Conservation (phyloP, 83 land plant genomes). For the Picea mariana region DNA sequence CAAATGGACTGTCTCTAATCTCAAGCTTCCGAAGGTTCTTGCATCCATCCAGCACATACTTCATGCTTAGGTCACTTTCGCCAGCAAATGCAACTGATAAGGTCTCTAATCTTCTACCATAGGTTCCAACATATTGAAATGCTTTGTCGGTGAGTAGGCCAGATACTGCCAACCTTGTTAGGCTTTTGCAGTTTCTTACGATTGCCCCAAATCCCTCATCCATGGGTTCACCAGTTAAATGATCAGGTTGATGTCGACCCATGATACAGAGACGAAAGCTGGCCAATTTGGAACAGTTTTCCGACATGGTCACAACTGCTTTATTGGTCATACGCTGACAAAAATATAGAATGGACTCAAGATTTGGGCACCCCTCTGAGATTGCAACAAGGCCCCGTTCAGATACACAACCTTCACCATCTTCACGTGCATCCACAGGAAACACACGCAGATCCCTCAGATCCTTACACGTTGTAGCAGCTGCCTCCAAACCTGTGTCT, state of each 20-base stretch:
- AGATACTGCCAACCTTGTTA: constrained; percentile 80
- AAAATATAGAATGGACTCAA: constrained; percentile 80
- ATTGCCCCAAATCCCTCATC: constrained; percentile 95
- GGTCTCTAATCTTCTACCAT: constrained; percentile 75
- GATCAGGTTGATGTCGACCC: constrained; percentile 65
- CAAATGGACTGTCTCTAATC: constrained; percentile 93
- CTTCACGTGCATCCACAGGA: constrained; percentile 59
- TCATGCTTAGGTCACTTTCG: constrained; percentile 63
- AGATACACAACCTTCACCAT: constrained; percentile 59
- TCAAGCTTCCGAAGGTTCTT: constrained; percentile 85
- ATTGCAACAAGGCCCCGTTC: constrained; percentile 87
- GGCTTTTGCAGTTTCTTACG: constrained; percentile 69
- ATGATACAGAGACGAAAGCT: constrained; percentile 93
- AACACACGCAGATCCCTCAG: constrained; percentile 83
- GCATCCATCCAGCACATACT: constrained; percentile 79
- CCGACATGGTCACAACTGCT: constrained; percentile 75
- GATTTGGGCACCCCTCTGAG: constrained; percentile 81
- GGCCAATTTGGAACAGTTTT: constrained; percentile 66
- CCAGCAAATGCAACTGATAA: constrained; percentile 99
- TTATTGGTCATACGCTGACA: constrained; percentile 93
- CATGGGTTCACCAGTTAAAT: constrained; percentile 73
- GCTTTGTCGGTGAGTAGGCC: constrained; percentile 84
- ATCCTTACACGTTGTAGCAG: constrained; percentile 74
- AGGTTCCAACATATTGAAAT: constrained; percentile 74
- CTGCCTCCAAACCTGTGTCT: constrained; percentile 83